Conservation (phyloP, 1,139 yeast genomes). For the Petasospora fabianii region DNA sequence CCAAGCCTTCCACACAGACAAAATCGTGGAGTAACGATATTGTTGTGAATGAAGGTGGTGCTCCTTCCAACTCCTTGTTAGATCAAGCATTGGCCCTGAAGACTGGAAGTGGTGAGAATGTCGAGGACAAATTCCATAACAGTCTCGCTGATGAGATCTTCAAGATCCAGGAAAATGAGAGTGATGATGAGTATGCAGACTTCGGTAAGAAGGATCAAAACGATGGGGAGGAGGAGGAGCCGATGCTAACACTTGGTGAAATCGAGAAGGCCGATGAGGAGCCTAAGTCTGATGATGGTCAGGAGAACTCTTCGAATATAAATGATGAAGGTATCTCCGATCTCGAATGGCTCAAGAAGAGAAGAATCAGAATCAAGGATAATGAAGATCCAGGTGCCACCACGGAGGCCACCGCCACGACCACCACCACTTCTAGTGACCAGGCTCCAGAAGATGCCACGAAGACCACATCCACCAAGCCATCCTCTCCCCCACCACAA, state of each 20-base stretch:
- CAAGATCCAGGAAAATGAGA: constrained; percentile 41
- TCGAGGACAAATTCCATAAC: constrained; percentile 21
- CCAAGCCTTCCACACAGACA: constrained; percentile 61
- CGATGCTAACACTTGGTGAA: constrained; percentile 31
- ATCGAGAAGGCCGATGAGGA: constrained; percentile 8
- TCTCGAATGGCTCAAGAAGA: constrained; percentile 81
- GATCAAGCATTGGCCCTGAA: constrained; percentile 36
- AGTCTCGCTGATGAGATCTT: constrained; percentile 30
- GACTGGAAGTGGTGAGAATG: constrained; percentile 18
- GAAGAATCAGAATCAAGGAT: constrained; percentile 71
- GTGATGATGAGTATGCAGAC: constrained; percentile 68
- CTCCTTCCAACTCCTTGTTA: constrained; percentile 34
- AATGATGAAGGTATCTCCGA: constrained; percentile 60
- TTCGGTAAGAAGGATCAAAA: constrained; percentile 35
- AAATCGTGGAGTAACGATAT: constrained; percentile 62
- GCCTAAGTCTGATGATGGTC: constrained; percentile 1
- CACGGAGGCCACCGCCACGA: constrained; percentile 5
- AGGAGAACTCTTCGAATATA: constrained; percentile 25
- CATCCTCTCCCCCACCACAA: constrained; percentile 22
- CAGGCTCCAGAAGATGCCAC: constrained; percentile 10
- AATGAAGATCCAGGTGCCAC: constrained; percentile 26
- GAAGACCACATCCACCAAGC: constrained; percentile 7
- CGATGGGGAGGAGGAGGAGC: constrained; percentile 35
- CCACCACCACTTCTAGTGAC: constrained; percentile 4
- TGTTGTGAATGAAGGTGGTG: constrained; percentile 50